phyloP scores from a whole-genome alignment of 257 asterid genomes.

The Leonotis leonurus region DNA sequence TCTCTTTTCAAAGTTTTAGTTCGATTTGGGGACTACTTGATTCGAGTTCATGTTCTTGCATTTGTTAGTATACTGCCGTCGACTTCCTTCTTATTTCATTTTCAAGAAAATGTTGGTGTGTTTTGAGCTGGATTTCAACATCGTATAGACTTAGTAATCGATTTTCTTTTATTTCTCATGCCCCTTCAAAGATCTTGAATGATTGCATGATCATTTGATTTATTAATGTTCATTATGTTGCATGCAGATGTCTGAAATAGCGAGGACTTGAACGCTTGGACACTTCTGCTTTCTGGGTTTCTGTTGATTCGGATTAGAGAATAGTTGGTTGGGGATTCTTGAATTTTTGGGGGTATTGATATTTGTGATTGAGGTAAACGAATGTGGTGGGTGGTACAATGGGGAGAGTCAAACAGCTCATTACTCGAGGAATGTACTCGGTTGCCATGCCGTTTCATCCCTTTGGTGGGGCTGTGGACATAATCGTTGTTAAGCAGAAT shows the following conservation, averaged over 20 bases:
- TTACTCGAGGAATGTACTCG: conserved; percentile 72
- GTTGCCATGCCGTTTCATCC: conserved; percentile 98
- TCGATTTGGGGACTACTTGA: conserved; percentile 8
- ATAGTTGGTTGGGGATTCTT: background rate
- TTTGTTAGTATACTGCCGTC: conserved; percentile 4
- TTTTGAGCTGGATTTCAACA: conserved; percentile 7
- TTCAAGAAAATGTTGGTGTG: conserved; percentile 12
- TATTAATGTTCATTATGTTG: conserved; percentile 18
- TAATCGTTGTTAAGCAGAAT: conserved; percentile 69
- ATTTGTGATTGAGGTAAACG: conserved; percentile 41
- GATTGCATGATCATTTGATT: conserved; percentile 25
- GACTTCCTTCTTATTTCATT: background rate
- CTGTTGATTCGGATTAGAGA: conserved; percentile 18
- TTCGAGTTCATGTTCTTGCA: conserved; percentile 7
- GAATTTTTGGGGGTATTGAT: background rate
- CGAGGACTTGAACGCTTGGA: conserved; percentile 23
- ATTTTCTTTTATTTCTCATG: no score
- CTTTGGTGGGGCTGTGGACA: conserved; percentile 90
- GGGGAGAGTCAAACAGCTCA: conserved; percentile 62
- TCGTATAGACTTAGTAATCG: background rate
- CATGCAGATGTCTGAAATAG: conserved; percentile 44
- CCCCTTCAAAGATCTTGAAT: background rate
- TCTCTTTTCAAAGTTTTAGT: conserved; percentile 2
- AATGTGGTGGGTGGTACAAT: conserved; percentile 80
- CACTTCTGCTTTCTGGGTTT: no score